A percentile compares a stretch with the other conserved stretches of the same genome.
Conservation (phyloP, 805 yeast species). For the Yarrowia sp. region DNA sequence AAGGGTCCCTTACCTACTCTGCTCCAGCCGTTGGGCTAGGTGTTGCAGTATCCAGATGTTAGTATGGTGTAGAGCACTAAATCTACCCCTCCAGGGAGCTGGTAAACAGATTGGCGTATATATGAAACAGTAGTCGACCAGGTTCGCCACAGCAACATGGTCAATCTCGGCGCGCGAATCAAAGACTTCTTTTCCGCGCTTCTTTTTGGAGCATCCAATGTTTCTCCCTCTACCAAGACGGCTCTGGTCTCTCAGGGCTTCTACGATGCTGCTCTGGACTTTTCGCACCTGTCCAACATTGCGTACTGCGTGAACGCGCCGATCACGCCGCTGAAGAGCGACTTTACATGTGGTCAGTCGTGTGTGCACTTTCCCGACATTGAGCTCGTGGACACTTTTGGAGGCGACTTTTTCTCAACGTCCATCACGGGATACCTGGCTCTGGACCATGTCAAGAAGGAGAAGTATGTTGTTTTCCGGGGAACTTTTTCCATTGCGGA, state of each 20-base stretch:
- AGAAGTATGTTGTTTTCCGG: slow-evolving; percentile 1
- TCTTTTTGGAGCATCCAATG: background rate
- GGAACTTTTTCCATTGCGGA: slow-evolving; percentile 10
- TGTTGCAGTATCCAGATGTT: too few relatives aligned
- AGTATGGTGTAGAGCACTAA: too few relatives aligned
- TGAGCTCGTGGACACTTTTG: background rate
- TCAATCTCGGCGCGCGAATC: background rate
- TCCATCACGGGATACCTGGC: slow-evolving; percentile 10
- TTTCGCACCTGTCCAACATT: slow-evolving; percentile 14
- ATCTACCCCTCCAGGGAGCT: too few relatives aligned
- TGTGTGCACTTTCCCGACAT: slow-evolving; percentile 1
- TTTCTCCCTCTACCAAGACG: background rate
- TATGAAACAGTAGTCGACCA: background rate
- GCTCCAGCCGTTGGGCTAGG: too few relatives aligned
- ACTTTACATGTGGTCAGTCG: background rate
- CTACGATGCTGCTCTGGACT: background rate
- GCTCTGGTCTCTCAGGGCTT: background rate
- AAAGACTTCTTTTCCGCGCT: background rate
- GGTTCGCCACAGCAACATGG: background rate
- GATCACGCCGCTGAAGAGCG: background rate
- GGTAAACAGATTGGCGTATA: too few relatives aligned
- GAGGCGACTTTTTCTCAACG: background rate
- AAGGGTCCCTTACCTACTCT: too few relatives aligned
- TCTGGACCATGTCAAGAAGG: slow-evolving; percentile 19
- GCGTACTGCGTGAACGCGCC: slow-evolving; percentile 5